Conservation (phyloP, 495 filamentous ascomycete species). For the Cladorrhinum samala region DNA sequence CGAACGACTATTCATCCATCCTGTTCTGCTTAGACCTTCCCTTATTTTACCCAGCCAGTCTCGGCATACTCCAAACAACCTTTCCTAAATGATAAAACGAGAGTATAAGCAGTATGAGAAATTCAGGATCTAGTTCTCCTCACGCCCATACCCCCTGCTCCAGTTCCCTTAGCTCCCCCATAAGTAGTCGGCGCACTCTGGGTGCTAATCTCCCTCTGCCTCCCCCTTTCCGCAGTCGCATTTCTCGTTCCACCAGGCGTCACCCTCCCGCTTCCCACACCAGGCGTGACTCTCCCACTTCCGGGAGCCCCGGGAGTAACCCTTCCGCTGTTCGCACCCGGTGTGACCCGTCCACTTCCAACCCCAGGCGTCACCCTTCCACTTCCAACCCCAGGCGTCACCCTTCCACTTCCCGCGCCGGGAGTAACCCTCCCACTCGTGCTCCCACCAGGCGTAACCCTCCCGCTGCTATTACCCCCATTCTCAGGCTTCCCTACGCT, state of each 20-base stretch:
- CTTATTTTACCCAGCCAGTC: too few relatives aligned
- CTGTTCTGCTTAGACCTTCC: background rate
- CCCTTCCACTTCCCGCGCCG: background rate
- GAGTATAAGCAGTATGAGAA: too few relatives aligned
- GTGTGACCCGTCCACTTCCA: background rate
- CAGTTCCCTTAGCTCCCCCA: background rate
- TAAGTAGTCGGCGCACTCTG: conserved; percentile 2
- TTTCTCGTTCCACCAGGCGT: background rate
- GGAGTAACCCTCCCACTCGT: too few relatives aligned
- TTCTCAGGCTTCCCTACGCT: conserved; percentile 14
- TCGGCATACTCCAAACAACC: background rate
- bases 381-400: background rate
- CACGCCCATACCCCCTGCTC: background rate
- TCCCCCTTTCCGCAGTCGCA: background rate
- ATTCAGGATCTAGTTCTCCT: background rate
- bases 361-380: background rate
- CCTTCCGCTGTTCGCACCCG: background rate
- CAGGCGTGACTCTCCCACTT: background rate
- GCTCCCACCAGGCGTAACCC: background rate
- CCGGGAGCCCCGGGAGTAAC: background rate
- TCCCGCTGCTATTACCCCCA: background rate
- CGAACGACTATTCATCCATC: background rate
- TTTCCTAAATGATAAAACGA: too few relatives aligned
- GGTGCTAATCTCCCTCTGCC: background rate
- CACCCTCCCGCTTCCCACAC: background rate